A percentile compares a stretch with the other conserved stretches of the same genome.
These are phyloP conservation scores for Potentilla sterilis DNA, from an alignment of 306 rosid species.

Conservation along the genomic window DNA sequence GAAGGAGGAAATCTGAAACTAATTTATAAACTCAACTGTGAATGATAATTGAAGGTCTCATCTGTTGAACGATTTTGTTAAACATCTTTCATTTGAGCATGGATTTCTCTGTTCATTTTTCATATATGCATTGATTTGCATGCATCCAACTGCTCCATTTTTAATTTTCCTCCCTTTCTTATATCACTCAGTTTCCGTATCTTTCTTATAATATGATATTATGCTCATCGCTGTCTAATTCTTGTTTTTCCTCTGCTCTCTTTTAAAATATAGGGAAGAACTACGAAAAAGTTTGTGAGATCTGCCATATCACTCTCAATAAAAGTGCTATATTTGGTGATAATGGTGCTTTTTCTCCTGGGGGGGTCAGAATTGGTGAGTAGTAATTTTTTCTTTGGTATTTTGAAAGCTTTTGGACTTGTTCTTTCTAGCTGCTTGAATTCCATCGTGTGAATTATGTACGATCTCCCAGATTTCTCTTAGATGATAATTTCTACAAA, in stretches of 20 bases:
- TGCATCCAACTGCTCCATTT: background rate
- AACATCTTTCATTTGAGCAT: background rate
- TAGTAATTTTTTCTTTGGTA: background rate
- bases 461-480: background rate
- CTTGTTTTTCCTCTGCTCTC: background rate
- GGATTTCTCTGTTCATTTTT: too few relatives aligned
- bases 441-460: background rate
- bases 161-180: background rate
- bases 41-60: background rate
- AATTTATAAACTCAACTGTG: background rate
- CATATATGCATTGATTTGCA: background rate
- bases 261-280: conserved; percentile 48
- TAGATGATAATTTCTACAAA: background rate
- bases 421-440: background rate
- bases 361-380: conserved; percentile 88
- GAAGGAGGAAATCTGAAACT: background rate
- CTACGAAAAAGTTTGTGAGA: conserved; percentile 80
- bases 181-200: background rate
- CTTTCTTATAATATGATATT: background rate
- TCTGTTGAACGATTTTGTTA: background rate
- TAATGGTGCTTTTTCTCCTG: conserved; percentile 65
- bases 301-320: conserved; percentile 70
- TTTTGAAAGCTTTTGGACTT: background rate
- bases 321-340: conserved; percentile 65
- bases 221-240: background rate